Evolutionary conservation across 2,329 filamentous ascomycete genomes (phyloP).

Genomic region (Claviceps africana): DNA sequence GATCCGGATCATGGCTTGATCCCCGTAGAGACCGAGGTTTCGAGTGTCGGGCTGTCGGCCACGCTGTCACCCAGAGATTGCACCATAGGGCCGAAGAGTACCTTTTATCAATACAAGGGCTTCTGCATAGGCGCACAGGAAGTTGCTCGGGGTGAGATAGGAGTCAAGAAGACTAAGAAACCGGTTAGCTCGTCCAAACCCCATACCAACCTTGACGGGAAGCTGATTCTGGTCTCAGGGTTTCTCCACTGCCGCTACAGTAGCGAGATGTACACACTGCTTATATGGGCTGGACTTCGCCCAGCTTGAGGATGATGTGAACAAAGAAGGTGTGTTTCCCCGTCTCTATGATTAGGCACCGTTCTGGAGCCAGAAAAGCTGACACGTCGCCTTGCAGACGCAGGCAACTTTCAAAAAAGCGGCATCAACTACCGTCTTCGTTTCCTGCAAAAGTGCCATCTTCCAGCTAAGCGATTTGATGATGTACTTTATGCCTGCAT

Average conservation of each 20-base stretch:
- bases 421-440: slow-evolving; percentile 37
- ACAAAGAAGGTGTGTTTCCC: slow-evolving; percentile 29
- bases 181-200: slow-evolving; percentile 19
- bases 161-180: slow-evolving; percentile 36
- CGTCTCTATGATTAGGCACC: background rate
- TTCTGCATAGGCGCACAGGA: slow-evolving; percentile 42
- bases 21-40: slow-evolving; percentile 8
- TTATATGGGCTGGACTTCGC: slow-evolving; percentile 39
- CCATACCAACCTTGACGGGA: background rate
- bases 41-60: background rate
- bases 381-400: slow-evolving; percentile 3
- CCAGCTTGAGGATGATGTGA: slow-evolving; percentile 37
- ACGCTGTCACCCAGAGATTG: slow-evolving; percentile 18
- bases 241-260: slow-evolving; percentile 24
- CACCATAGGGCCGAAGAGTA: slow-evolving; percentile 30
- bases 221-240: slow-evolving; percentile 17
- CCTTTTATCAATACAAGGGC: slow-evolving; percentile 38
- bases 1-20: slow-evolving; percentile 11
- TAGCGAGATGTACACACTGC: slow-evolving; percentile 39
- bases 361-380: background rate
- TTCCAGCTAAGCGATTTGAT: slow-evolving; percentile 34
- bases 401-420: slow-evolving; percentile 31
- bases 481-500: slow-evolving; percentile 40
- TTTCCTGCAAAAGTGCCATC: slow-evolving; percentile 42
- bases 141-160: slow-evolving; percentile 31